Base-by-base conservation (phyloP, 306 rosid species). In the Rubus idaeus region DNA sequence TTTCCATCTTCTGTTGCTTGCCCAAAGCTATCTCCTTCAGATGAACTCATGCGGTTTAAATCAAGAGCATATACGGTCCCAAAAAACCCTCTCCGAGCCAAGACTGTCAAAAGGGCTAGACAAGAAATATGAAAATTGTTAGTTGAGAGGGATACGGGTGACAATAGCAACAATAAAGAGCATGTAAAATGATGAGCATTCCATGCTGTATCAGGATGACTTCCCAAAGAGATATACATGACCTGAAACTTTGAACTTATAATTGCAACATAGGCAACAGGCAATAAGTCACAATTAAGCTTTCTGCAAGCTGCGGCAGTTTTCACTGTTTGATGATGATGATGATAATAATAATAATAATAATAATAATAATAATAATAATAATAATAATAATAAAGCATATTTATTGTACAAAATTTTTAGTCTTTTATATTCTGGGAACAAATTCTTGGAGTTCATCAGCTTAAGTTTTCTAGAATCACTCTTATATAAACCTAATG, bases 41-140 rank as follows among this genome's bases (percentile, higher is more conserved):
- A 73, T 41, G 74, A 80, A 82, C 70, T 61, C 79, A 83, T 69
- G 84, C 75, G 49, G 78, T 51, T 75, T 73, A 50, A 55, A 62
- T 85, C 83, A 78, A 74, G 79, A 86, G 86, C 82, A 84, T 63
- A 79, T 83, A 77, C 86, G 77, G 82, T 86, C 64, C 82, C 78
- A 55, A 92, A 77, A 65, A 87, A 74, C 87, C 92, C 90, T 77
- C 91, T 84, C 84, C 69, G 90, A 70, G 91, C 87, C 83, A 94
- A 83, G 46, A 92, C 88, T 21, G 92, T 88, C 88, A 94, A 79
- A 78, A 94, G 91, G 14, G 95, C 98, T 90, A 74, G 47, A 58
- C 69, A 86, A 88, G 52, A 65, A 77, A 41, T 77, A 47, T 8
- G 21, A 61, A 71, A 62, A 80, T 42, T 76, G 75, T 84, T 74